Percentiles rank a stretch among this genome's conserved stretches.
Conservation (phyloP, 2,329 filamentous ascomycete genomes). For the Botrytis paeoniae region DNA sequence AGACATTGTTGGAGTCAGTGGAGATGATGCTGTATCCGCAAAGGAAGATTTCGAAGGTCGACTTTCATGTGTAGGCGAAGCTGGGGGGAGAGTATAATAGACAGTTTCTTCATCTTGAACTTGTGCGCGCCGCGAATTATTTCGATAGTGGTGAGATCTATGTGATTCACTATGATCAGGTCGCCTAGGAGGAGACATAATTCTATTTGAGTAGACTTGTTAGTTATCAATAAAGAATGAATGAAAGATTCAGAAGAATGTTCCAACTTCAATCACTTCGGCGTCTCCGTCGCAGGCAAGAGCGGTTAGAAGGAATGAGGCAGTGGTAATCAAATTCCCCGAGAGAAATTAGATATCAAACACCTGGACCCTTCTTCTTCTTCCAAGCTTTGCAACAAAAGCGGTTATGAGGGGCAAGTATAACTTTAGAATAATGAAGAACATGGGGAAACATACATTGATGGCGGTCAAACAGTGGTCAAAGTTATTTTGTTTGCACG, state of each 20-base stretch:
- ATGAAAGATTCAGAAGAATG: constrained; percentile 12
- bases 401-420: constrained; percentile 3
- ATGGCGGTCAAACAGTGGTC: constrained; percentile 25
- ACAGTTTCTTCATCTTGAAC: constrained; percentile 70
- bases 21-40: constrained; percentile 54
- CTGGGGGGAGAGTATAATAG: constrained; percentile 25
- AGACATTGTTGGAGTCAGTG: constrained; percentile 46
- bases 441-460: constrained; percentile 30
- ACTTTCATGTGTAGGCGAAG: constrained; percentile 45
- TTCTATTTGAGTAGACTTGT: constrained; percentile 26
- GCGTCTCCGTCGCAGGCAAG: background rate
- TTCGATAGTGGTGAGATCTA: constrained; percentile 63
- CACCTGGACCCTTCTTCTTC: background rate
- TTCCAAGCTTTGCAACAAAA: background rate
- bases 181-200: constrained; percentile 57
- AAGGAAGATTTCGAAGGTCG: constrained; percentile 57
- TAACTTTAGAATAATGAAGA: constrained; percentile 7
- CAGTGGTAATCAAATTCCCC: constrained; percentile 8
- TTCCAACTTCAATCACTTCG: constrained; percentile 12
- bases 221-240: background rate
- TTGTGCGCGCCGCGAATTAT: constrained; percentile 62
- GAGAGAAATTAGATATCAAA: background rate
- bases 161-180: constrained; percentile 49
- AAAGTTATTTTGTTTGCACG: constrained; percentile 32
- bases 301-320: constrained; percentile 7